These are phyloP conservation scores for Volvariella surrecta DNA, from an alignment of 1,284 basidiomycete species.

Conservation along the genomic window DNA sequence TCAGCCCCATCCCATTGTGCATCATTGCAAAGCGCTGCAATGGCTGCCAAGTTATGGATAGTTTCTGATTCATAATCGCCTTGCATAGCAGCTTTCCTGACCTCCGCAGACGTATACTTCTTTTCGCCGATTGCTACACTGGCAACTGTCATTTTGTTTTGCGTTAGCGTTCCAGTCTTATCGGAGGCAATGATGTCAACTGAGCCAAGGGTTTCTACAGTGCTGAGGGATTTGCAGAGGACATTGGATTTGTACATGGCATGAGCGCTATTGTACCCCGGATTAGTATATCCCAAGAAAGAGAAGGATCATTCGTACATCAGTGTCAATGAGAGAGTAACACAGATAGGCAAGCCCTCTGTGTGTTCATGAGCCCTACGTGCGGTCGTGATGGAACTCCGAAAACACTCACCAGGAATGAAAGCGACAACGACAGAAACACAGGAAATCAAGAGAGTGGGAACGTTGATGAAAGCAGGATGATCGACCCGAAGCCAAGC, in stretches of 20 bases:
- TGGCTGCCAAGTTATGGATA: conserved; percentile 21
- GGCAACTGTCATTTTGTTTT: conserved; percentile 39
- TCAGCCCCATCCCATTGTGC: conserved; percentile 37
- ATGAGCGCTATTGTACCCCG: neutral
- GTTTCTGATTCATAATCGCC: conserved; percentile 10
- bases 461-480: conserved; percentile 47
- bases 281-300: neutral
- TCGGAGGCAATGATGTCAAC: conserved; percentile 34
- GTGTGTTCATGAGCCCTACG: conserved; percentile 13
- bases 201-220: conserved; percentile 41
- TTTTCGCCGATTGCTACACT: conserved; percentile 29
- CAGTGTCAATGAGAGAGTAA: conserved; percentile 40
- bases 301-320: conserved; percentile 30
- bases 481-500: conserved; percentile 36
- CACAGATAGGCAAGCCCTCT: conserved; percentile 38
- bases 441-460: conserved; percentile 47
- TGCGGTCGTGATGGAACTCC: conserved; percentile 15
- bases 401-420: conserved; percentile 30
- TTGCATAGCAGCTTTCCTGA: conserved; percentile 8
- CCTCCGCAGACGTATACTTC: conserved; percentile 15
- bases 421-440: conserved; percentile 57
- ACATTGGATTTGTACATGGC: neutral
- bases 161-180: conserved; percentile 44
- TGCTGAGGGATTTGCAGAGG: conserved; percentile 21
- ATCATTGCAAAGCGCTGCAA: conserved; percentile 52